phyloP scores from a whole-genome alignment of 805 yeast species.

The Starmera amethionina region DNA sequence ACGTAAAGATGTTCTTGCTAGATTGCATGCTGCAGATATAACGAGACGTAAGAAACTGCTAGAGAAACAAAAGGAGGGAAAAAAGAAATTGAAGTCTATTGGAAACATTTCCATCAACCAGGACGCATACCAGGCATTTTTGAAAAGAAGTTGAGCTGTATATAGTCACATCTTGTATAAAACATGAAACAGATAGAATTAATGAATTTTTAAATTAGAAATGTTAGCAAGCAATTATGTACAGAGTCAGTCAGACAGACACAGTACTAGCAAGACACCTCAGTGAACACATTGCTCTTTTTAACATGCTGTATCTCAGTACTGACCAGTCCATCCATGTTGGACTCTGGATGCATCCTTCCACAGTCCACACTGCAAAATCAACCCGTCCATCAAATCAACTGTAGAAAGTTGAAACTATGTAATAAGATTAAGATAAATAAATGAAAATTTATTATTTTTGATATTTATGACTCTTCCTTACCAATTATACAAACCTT shows the following conservation, averaged over 20 bases:
- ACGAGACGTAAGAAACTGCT: conserved; percentile 82
- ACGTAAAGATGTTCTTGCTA: conserved; percentile 90
- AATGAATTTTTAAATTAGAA: too few species aligned
- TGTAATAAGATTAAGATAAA: too few species aligned
- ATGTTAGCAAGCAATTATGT: too few species aligned
- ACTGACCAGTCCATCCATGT: too few species aligned
- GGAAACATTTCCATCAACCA: conserved; percentile 74
- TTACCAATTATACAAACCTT: background rate
- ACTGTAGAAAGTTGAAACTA: background rate
- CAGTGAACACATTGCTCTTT: too few species aligned
- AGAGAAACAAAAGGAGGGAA: conserved; percentile 89
- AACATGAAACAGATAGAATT: too few species aligned
- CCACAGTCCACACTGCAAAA: background rate
- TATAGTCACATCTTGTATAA: background rate
- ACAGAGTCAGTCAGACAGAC: too few species aligned
- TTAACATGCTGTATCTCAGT: too few species aligned
- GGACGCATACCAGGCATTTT: conserved; percentile 84
- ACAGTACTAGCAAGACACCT: too few species aligned
- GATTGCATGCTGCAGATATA: conserved; percentile 87
- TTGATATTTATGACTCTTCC: background rate
- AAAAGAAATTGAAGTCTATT: conserved; percentile 67
- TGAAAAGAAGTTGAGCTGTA: conserved; percentile 23
- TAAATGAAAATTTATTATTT: background rate
- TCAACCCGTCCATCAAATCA: background rate
- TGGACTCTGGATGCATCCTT: too few species aligned